Evolutionary conservation across 768 basidiomycete species (phyloP), one percentile per base, ranked within the genome.

Genomic region (Saitozyma podzolica): DNA sequence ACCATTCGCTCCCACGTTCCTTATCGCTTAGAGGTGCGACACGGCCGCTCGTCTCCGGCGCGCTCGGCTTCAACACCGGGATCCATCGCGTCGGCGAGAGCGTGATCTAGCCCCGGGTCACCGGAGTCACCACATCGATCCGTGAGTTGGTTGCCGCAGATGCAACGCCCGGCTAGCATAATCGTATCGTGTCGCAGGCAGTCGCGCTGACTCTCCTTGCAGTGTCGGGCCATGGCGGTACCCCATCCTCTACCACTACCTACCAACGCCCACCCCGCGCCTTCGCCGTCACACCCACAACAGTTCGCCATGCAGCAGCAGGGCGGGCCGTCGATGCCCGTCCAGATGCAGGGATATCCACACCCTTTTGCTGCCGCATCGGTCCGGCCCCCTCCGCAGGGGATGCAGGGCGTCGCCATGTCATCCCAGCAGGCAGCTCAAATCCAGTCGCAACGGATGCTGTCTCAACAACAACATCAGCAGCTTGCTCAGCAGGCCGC

Each of bases 211-310:
- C 50, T 29, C 17, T 17, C 50, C 50, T 50, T 10, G n/a, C 50
- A 56, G 42, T 53, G 41, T 43, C 40, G 58, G 61, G 61, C 65
- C 59, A 68, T 68, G 67, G 67, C 67, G 40, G 53, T 65, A 65
- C 67, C 67, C 63, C 67, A 65, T 52, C 64, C 67, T 17, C 67
- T 48, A 51, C 65, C 67, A 42, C 40, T 65, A 40, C 63, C 52
- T 20, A 39, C 40, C 17, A 64, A 59, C 42, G 43, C 19, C 8
- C 48, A 56, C 19, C 43, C 40, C 16, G 29, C 40, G 9, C 52
- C 55, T 40, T 41, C 56, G 52, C 51, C 40, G 53, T 56, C 56
- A 50, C 65, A 57, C 40, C 40, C 40, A n/a, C 48, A 50, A 37
- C 58, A 20, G 39, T 50, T 52, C 20, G 40, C 50, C 29, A 29